Evolutionary conservation across 768 basidiomycete species (phyloP).

Genomic region (Mycena chlorophos): DNA sequence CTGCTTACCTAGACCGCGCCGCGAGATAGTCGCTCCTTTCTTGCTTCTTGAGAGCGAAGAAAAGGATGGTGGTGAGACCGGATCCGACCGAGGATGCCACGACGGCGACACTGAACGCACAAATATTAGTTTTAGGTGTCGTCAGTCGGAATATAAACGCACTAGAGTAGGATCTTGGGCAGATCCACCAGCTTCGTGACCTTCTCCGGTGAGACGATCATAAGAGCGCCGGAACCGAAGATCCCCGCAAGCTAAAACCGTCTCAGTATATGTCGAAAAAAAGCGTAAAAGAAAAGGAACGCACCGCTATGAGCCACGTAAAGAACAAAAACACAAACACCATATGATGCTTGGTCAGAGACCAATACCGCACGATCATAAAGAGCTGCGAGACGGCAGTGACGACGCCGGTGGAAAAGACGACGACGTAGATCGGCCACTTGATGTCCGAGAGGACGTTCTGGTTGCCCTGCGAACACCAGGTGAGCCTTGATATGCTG

Average conservation of each 20-base stretch:
- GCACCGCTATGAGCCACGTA: conserved; percentile 1
- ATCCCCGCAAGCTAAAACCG: conserved; percentile 8
- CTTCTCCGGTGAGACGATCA: background rate
- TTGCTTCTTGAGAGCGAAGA: conserved; percentile 5
- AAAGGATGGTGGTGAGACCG: conserved; percentile 1
- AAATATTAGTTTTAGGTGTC: too few species aligned
- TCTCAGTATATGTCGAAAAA: background rate
- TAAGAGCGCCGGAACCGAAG: conserved; percentile 8
- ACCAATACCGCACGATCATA: conserved; percentile 16
- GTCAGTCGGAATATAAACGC: background rate
- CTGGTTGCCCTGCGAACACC: conserved; percentile 1
- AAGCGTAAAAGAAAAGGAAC: background rate
- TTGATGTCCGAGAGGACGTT: conserved; percentile 4
- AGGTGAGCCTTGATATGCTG: background rate
- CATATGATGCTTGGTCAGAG: conserved; percentile 11
- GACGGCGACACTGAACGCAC: conserved; percentile 14
- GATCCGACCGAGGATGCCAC: conserved; percentile 3
- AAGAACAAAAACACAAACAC: conserved; percentile 8
- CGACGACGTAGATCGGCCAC: conserved; percentile 4
- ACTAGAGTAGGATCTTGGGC: conserved; percentile 1
- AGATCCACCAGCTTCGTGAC: background rate
- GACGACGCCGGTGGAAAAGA: conserved; percentile 9
- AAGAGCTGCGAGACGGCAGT: conserved; percentile 15
- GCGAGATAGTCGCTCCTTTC: conserved; percentile 1
- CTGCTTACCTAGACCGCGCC: background rate